phyloP scores from a whole-genome alignment of 2,329 filamentous ascomycete genomes.

The Fusarium sacchari region DNA sequence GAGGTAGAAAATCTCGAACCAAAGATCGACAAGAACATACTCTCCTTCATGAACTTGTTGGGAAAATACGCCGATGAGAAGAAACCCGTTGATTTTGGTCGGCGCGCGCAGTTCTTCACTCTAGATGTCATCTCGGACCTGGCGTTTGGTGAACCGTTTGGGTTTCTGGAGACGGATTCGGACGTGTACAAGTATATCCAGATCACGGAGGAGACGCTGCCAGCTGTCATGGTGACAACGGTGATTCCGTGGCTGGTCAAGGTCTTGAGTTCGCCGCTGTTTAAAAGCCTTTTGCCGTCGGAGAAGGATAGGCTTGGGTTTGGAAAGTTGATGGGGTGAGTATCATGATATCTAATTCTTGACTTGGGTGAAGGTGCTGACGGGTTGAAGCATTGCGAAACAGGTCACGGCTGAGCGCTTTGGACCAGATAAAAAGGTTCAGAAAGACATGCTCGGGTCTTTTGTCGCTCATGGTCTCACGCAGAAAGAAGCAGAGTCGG shows the following conservation, averaged over 20 bases:
- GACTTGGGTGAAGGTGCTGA: neutral
- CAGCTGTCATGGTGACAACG: constrained; percentile 56
- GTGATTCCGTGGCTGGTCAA: constrained; percentile 55
- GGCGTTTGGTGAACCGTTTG: constrained; percentile 60
- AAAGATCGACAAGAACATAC: constrained; percentile 59
- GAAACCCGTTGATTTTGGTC: constrained; percentile 53
- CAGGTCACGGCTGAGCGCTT: constrained; percentile 44
- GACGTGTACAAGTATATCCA: constrained; percentile 60
- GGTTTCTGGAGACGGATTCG: constrained; percentile 56
- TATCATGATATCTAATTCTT: neutral
- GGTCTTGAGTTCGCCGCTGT: constrained; percentile 52
- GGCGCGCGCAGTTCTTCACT: constrained; percentile 61
- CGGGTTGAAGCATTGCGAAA: constrained; percentile 38
- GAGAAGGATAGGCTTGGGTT: constrained; percentile 52
- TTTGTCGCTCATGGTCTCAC: constrained; percentile 45
- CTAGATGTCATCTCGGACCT: constrained; percentile 64
- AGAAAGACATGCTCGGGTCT: constrained; percentile 47
- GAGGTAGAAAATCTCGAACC: constrained; percentile 62
- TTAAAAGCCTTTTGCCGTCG: constrained; percentile 54
- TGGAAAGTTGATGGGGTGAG: constrained; percentile 58
- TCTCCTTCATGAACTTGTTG: constrained; percentile 54
- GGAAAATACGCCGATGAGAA: constrained; percentile 13
- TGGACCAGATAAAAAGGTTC: constrained; percentile 39
- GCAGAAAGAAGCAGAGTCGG: constrained; percentile 41
- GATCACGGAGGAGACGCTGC: constrained; percentile 54